Percentiles rank a stretch among this genome's conserved stretches.
Evolutionary conservation across 768 basidiomycete genomes (phyloP).

Genomic region (Tubosaeta sp.): DNA sequence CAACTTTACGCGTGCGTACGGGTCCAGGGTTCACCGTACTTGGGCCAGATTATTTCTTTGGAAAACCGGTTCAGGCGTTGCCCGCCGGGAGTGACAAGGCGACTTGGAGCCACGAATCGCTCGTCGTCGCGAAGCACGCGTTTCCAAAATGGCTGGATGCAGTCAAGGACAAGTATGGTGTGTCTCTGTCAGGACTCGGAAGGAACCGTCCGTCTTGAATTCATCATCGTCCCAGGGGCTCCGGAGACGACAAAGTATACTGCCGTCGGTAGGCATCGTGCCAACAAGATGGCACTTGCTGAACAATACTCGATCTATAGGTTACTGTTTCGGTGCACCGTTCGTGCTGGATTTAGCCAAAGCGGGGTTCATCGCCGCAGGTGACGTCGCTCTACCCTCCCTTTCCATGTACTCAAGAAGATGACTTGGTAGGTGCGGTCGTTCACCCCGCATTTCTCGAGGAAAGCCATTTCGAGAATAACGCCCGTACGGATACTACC

Average conservation of each 20-base stretch:
- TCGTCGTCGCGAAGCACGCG: slow-evolving; percentile 32
- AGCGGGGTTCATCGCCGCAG: slow-evolving; percentile 41
- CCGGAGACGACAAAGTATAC: slow-evolving; percentile 34
- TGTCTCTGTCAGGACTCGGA: neutral
- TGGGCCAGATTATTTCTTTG: slow-evolving; percentile 60
- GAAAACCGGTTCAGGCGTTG: slow-evolving; percentile 38
- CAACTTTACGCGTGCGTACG: no score
- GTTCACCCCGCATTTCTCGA: slow-evolving; percentile 49
- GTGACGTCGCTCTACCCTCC: slow-evolving; percentile 25
- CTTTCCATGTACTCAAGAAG: neutral
- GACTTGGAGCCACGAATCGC: slow-evolving; percentile 37
- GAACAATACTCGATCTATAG: no score
- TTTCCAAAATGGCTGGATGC: slow-evolving; percentile 49
- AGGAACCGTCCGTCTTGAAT: neutral
- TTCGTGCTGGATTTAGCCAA: slow-evolving; percentile 43
- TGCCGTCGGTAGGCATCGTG: slow-evolving; percentile 39
- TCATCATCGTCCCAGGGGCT: slow-evolving; percentile 14
- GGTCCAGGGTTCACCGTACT: slow-evolving; percentile 60
- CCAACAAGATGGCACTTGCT: no score
- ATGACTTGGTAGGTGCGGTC: slow-evolving; percentile 35
- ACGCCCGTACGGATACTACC: slow-evolving; percentile 47
- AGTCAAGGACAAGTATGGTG: slow-evolving; percentile 46
- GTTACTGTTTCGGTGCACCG: slow-evolving; percentile 56
- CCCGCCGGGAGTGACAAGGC: slow-evolving; percentile 27
- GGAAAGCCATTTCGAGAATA: slow-evolving; percentile 48